These are phyloP conservation scores for Sechiopsis laciniata DNA, from an alignment of 306 rosid species.

Conservation along the genomic window DNA sequence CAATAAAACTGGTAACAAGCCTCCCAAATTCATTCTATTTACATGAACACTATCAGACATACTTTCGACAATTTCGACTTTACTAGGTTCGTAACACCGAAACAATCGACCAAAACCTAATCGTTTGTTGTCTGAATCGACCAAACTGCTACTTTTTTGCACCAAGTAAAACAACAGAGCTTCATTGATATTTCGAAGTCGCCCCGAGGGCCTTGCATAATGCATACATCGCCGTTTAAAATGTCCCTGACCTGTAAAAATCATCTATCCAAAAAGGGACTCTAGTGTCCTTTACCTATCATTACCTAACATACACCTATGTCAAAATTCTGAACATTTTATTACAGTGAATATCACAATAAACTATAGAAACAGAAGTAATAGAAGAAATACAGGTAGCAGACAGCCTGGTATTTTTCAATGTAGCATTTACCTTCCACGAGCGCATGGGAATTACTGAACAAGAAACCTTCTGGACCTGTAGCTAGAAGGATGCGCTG, in stretches of 20 bases:
- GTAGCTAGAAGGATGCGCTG: neutral
- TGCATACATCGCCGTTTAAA: neutral
- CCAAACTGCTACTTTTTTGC: neutral
- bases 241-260: conserved; percentile 9
- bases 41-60: neutral
- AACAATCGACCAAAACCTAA: neutral
- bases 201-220: neutral
- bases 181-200: neutral
- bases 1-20: neutral
- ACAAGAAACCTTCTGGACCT: conserved; percentile 4
- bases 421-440: neutral
- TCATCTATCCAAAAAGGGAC: conserved; percentile 17
- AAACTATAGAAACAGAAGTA: conserved; percentile 3
- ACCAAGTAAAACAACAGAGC: neutral
- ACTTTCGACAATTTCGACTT: neutral
- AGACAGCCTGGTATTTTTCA: conserved; percentile 5
- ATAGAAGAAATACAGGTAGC: neutral
- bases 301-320: neutral
- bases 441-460: neutral
- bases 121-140: neutral
- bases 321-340: conserved; percentile 7
- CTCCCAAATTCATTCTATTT: neutral
- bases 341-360: conserved; percentile 11
- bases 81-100: neutral
- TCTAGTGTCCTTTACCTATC: neutral